Percentiles rank a stretch among this genome's conserved stretches.
Evolutionary conservation across 2,329 filamentous ascomycete species (phyloP).

Genomic region (Alternaria sp.): DNA sequence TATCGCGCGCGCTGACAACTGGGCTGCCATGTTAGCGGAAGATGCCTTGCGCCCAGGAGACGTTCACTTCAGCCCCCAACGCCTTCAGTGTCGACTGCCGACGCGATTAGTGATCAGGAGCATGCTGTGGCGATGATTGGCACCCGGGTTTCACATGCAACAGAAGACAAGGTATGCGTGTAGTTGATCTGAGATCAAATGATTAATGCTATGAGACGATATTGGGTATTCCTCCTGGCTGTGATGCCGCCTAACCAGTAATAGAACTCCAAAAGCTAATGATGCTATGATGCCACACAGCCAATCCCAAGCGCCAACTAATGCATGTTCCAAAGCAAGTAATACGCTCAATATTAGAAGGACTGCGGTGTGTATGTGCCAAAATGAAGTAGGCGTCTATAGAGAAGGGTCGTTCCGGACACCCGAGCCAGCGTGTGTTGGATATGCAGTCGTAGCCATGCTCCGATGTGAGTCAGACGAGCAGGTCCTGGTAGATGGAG

Average conservation of each 20-base stretch:
- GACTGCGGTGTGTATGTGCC: constrained; percentile 26
- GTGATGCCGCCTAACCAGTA: constrained; percentile 23
- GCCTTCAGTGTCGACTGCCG: neutral
- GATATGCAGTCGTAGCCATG: constrained; percentile 29
- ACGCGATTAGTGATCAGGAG: neutral
- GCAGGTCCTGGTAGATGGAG: constrained; percentile 23
- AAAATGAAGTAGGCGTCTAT: constrained; percentile 37
- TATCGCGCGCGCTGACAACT: constrained; percentile 2
- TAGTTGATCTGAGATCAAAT: constrained; percentile 24
- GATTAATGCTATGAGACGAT: constrained; percentile 28
- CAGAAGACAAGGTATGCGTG: neutral
- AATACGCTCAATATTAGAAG: constrained; percentile 48
- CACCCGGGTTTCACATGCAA: constrained; percentile 15
- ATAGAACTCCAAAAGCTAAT: constrained; percentile 26
- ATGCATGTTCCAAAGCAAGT: constrained; percentile 38
- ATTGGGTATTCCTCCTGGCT: constrained; percentile 32
- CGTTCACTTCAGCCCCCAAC: neutral
- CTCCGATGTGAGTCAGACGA: constrained; percentile 36
- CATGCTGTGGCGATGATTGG: neutral
- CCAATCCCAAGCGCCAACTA: constrained; percentile 38
- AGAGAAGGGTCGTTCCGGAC: constrained; percentile 35
- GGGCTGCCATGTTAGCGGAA: neutral
- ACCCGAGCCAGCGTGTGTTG: constrained; percentile 49
- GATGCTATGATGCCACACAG: constrained; percentile 24
- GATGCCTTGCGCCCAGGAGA: neutral